phyloP scores from a whole-genome alignment of 495 filamentous ascomycete genomes.

The Lentithecium fluviatile region DNA sequence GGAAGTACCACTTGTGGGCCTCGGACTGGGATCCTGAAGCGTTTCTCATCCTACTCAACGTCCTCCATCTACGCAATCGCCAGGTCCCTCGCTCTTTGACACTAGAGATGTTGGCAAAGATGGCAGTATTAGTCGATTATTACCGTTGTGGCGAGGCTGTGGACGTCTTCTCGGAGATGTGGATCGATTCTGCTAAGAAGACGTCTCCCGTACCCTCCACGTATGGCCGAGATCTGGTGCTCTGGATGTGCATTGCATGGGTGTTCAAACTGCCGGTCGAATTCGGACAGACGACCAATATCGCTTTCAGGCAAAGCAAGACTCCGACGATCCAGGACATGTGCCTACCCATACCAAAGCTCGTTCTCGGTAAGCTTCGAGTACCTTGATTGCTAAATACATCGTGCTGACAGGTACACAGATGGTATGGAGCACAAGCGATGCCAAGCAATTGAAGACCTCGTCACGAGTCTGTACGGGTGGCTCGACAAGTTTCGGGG shows the following conservation, averaged over 20 bases:
- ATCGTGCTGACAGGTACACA: slow-evolving; percentile 1
- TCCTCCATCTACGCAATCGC: slow-evolving; percentile 52
- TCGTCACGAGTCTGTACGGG: not conserved
- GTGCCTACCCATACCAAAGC: slow-evolving; percentile 13
- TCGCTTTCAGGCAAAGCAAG: slow-evolving; percentile 11
- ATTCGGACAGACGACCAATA: slow-evolving; percentile 8
- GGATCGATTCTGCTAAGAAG: slow-evolving; percentile 42
- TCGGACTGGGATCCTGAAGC: slow-evolving; percentile 47
- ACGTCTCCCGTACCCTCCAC: slow-evolving; percentile 8
- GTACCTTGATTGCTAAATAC: not conserved
- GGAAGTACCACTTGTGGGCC: slow-evolving; percentile 46
- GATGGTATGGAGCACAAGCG: slow-evolving; percentile 8
- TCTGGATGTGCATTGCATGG: slow-evolving; percentile 47
- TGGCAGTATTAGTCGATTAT: slow-evolving; percentile 54
- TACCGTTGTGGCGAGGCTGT: slow-evolving; percentile 51
- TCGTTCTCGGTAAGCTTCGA: not conserved
- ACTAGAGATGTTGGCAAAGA: slow-evolving; percentile 50
- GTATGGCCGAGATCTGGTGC: slow-evolving; percentile 39
- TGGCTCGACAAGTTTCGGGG: slow-evolving; percentile 2
- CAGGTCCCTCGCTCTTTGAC: slow-evolving; percentile 45
- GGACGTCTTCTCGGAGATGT: slow-evolving; percentile 48
- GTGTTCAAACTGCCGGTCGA: slow-evolving; percentile 37
- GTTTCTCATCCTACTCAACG: slow-evolving; percentile 51
- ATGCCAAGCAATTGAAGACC: slow-evolving; percentile 7
- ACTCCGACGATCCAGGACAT: not conserved